Evolutionary conservation across 2,329 filamentous ascomycete genomes (phyloP).

Genomic region (Penicillium sp.): DNA sequence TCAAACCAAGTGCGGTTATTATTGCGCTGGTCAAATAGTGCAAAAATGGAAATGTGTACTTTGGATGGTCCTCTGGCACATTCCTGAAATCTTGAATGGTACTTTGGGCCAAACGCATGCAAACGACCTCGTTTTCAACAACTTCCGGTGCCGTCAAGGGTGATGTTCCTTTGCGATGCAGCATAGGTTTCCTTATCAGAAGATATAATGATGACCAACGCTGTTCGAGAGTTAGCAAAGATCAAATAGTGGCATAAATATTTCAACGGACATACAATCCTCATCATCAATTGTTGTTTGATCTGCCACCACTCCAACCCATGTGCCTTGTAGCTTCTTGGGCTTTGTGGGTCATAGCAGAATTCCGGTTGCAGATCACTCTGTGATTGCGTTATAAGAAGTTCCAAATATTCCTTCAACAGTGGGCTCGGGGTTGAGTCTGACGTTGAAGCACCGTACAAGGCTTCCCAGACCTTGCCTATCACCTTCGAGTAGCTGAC

Average conservation of each 20-base stretch:
- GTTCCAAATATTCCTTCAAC: conserved; percentile 21
- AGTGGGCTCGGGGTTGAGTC: conserved; percentile 14
- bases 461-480: conserved; percentile 25
- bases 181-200: conserved; percentile 22
- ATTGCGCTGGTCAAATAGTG: conserved; percentile 23
- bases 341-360: conserved; percentile 6
- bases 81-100: conserved; percentile 22
- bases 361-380: conserved; percentile 17
- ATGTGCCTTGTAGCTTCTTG: background rate
- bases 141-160: conserved; percentile 2
- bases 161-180: conserved; percentile 2
- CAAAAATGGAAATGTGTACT: conserved; percentile 26
- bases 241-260: background rate
- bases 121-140: conserved; percentile 22
- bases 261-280: conserved; percentile 17
- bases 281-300: conserved; percentile 25
- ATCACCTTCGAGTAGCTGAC: conserved; percentile 20
- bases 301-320: conserved; percentile 18
- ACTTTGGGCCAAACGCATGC: conserved; percentile 19
- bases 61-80: conserved; percentile 20
- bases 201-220: conserved; percentile 23
- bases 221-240: conserved; percentile 1
- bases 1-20: conserved; percentile 22
- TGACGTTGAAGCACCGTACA: conserved; percentile 20
- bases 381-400: conserved; percentile 18